These are phyloP conservation scores for Cyclanthera cordifolia DNA, from an alignment of 306 rosid genomes.

Conservation along the genomic window DNA sequence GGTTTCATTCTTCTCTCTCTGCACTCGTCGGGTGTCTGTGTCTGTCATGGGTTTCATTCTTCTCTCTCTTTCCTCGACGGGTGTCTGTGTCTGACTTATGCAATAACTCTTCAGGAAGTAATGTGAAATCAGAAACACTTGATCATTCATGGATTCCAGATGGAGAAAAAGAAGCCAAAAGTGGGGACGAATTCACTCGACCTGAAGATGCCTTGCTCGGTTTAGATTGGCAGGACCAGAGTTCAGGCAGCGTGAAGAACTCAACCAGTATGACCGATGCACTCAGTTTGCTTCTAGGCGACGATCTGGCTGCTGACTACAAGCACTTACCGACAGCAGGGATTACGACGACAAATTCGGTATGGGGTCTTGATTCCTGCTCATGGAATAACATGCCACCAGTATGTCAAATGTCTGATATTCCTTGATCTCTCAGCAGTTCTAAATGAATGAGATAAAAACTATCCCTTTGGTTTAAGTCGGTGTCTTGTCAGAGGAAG, in stretches of 20 bases:
- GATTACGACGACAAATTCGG: slow-evolving; percentile 32
- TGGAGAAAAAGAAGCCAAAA: slow-evolving; percentile 30
- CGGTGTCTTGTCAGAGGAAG: background rate
- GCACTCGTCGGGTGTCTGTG: no score
- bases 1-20: no score
- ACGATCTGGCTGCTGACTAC: slow-evolving; percentile 40
- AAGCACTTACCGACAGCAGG: slow-evolving; percentile 33
- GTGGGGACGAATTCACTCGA: slow-evolving; percentile 16
- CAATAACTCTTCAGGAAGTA: slow-evolving; percentile 34
- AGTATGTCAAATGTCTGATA: slow-evolving; percentile 43
- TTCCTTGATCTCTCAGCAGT: slow-evolving; percentile 25
- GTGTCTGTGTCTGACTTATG: slow-evolving; percentile 11
- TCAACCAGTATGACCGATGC: slow-evolving; percentile 24
- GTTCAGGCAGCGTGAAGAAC: slow-evolving; percentile 28
- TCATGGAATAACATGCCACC: slow-evolving; percentile 55
- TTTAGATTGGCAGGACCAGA: slow-evolving; percentile 51
- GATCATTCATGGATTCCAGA: slow-evolving; percentile 37
- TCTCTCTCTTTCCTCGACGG: no score
- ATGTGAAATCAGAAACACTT: slow-evolving; percentile 40
- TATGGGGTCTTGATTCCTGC: slow-evolving; percentile 29
- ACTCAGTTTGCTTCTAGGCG: slow-evolving; percentile 29
- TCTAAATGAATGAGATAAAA: slow-evolving; percentile 27
- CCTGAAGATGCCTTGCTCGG: slow-evolving; percentile 61
- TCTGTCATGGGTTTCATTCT: no score
- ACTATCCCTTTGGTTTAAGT: slow-evolving; percentile 2